These are phyloP conservation scores for Luzula sylvatica DNA, from an alignment of 176 grass and related monocot genomes.

Conservation along the genomic window DNA sequence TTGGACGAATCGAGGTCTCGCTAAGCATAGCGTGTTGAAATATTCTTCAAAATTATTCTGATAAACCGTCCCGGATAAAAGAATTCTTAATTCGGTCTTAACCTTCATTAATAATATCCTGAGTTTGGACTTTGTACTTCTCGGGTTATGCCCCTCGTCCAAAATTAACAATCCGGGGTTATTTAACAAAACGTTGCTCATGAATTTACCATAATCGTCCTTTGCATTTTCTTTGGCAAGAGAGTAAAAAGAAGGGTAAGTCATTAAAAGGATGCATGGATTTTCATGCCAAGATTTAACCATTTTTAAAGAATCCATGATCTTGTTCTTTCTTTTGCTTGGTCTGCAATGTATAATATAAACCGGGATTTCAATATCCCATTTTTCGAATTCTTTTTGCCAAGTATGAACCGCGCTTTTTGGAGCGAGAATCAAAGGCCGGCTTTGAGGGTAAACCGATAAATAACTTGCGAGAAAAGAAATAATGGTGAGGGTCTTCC, in stretches of 20 bases:
- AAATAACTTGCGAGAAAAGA: slow-evolving; percentile 81
- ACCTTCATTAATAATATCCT: slow-evolving; percentile 76
- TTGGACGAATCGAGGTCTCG: slow-evolving; percentile 67
- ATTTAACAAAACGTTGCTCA: slow-evolving; percentile 42
- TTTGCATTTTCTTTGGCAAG: slow-evolving; percentile 47
- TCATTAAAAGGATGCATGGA: slow-evolving; percentile 85
- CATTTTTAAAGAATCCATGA: slow-evolving; percentile 66
- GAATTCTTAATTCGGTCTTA: slow-evolving; percentile 77
- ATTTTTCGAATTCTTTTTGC: slow-evolving; percentile 75
- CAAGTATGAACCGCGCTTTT: slow-evolving; percentile 82
- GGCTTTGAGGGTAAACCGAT: slow-evolving; percentile 60
- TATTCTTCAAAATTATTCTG: slow-evolving; percentile 98
- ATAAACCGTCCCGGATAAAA: slow-evolving; percentile 83
- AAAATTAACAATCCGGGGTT: slow-evolving; percentile 77
- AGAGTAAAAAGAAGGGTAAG: slow-evolving; percentile 59
- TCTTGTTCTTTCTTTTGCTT: slow-evolving; percentile 19
- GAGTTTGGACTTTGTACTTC: slow-evolving; percentile 70
- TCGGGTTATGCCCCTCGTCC: slow-evolving; percentile 93
- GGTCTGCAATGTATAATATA: slow-evolving; percentile 47
- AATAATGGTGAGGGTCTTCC: slow-evolving; percentile 73
- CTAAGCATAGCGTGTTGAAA: slow-evolving; percentile 84
- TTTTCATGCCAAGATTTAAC: slow-evolving; percentile 65
- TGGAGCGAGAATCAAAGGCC: slow-evolving; percentile 70
- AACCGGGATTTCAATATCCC: slow-evolving; percentile 52
- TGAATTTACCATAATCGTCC: slow-evolving; percentile 36